These are phyloP conservation scores for Kodamaea kakaduensis DNA, from an alignment of 805 yeast genomes.

Conservation along the genomic window DNA sequence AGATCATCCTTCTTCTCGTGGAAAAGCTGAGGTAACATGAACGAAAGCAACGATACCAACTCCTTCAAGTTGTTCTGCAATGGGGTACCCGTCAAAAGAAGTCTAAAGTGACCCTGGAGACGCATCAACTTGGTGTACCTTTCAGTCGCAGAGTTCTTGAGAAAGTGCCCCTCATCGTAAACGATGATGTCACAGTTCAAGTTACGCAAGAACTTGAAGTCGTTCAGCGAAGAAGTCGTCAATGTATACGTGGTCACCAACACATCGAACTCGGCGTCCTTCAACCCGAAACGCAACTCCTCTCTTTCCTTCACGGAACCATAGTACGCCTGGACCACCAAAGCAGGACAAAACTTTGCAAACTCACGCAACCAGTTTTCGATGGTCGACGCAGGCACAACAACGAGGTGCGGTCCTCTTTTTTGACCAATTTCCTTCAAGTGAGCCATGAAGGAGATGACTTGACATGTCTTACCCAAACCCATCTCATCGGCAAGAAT, in stretches of 20 bases:
- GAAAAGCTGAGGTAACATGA: constrained; percentile 82
- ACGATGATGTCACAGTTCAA: constrained; percentile 82
- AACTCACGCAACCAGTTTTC: constrained; percentile 98
- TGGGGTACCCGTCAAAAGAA: constrained; percentile 94
- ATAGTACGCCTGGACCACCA: constrained; percentile 87
- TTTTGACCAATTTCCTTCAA: constrained; percentile 58
- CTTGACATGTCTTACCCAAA: constrained; percentile 94
- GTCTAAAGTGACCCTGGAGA: constrained; percentile 75
- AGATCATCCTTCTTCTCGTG: constrained; percentile 78
- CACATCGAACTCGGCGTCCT: constrained; percentile 67
- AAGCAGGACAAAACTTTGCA: constrained; percentile 75
- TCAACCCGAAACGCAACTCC: constrained; percentile 69
- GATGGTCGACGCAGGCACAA: constrained; percentile 93
- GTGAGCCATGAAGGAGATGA: constrained; percentile 85
- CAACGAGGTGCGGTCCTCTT: constrained; percentile 83
- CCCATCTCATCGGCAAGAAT: constrained; percentile 99
- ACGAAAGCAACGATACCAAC: constrained; percentile 82
- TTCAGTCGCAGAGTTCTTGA: constrained; percentile 85
- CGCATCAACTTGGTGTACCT: constrained; percentile 85
- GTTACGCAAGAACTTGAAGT: constrained; percentile 70
- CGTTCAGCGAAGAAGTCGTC: constrained; percentile 83
- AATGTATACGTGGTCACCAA: constrained; percentile 90
- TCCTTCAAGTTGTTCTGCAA: constrained; percentile 90
- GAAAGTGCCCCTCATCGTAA: constrained; percentile 97
- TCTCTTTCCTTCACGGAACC: constrained; percentile 84